A percentile compares a stretch with the other conserved stretches of the same genome.
phyloP scores from a whole-genome alignment of 495 filamentous ascomycete genomes.

The Entonaema liquescens region DNA sequence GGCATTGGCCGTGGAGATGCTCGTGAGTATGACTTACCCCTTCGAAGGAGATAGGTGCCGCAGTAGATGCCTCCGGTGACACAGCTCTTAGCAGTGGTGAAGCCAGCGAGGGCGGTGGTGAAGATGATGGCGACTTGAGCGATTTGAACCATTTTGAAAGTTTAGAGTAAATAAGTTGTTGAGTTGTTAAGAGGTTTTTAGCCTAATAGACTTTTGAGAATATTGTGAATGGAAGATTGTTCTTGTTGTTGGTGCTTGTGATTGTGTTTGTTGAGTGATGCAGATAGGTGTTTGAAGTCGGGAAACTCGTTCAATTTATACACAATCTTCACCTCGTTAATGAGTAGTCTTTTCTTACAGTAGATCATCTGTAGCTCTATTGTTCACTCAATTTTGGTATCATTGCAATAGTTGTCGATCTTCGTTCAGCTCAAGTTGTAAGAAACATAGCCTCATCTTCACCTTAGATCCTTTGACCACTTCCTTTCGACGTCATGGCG shows the following conservation, averaged over 20 bases:
- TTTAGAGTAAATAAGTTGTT: neutral
- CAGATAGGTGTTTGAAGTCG: neutral
- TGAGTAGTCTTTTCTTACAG: neutral
- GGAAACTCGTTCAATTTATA: neutral
- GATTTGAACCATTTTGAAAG: neutral
- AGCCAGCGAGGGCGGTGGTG: neutral
- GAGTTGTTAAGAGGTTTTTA: neutral
- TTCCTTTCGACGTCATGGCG: neutral
- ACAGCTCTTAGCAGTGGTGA: neutral
- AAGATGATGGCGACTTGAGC: neutral
- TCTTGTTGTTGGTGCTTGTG: neutral
- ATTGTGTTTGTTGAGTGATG: neutral
- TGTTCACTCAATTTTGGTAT: neutral
- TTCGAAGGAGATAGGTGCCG: neutral
- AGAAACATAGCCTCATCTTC: neutral
- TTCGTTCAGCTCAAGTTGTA: neutral
- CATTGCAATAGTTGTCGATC: neutral
- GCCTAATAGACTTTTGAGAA: neutral
- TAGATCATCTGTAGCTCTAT: neutral
- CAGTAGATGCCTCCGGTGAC: neutral
- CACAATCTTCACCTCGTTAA: neutral
- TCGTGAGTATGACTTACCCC: neutral
- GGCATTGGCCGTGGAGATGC: neutral
- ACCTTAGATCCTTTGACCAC: neutral
- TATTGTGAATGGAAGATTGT: neutral